These are phyloP conservation scores for Dalbergia oliveri DNA, from an alignment of 306 rosid genomes.

Conservation along the genomic window DNA sequence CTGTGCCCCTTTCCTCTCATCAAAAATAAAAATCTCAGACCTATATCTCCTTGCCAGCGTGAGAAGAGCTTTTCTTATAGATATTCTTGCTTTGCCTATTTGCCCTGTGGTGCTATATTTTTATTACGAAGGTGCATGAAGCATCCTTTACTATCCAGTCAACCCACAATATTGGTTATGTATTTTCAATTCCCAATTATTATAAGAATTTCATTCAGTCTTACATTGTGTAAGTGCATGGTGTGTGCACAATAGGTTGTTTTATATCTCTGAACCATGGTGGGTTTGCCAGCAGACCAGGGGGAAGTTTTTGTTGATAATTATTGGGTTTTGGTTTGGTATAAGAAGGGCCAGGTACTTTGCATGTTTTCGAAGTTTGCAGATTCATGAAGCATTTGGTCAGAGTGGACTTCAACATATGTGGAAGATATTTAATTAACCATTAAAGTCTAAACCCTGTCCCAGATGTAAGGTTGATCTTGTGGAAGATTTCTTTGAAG, in stretches of 20 bases:
- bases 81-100: neutral
- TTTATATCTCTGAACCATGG: neutral
- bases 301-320: constrained; percentile 10
- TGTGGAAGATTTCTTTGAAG: constrained; percentile 27
- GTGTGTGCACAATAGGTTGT: constrained; percentile 11
- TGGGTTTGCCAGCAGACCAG: constrained; percentile 25
- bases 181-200: neutral
- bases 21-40: neutral
- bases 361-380: constrained; percentile 13
- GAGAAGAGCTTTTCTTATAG: neutral
- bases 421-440: constrained; percentile 15
- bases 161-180: neutral
- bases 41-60: constrained; percentile 12
- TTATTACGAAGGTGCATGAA: constrained; percentile 12
- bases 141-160: neutral
- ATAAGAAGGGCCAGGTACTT: constrained; percentile 18
- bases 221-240: neutral
- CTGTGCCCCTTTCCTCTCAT: no score
- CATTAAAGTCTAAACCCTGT: constrained; percentile 16
- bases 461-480: constrained; percentile 10
- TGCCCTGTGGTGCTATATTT: neutral
- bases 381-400: constrained; percentile 36
- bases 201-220: neutral
- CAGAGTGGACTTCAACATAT: constrained; percentile 21
- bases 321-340: constrained; percentile 26